Base-by-base conservation (phyloP, 2,329 filamentous ascomycete genomes). In the Sclerotinia sclerotiorum region DNA sequence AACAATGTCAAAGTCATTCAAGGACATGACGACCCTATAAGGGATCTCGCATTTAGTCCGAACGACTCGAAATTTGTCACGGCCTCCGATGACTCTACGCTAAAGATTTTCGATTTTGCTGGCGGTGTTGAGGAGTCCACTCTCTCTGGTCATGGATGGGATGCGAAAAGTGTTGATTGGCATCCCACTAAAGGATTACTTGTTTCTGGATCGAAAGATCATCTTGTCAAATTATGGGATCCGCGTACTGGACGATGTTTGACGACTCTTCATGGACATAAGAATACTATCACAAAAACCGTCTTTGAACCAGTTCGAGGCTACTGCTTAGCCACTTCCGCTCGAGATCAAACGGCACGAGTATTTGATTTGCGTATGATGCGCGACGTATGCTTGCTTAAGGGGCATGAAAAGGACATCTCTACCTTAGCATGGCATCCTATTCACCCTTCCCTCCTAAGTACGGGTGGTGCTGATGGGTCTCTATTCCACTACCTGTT, bases 331-430 rank as follows among this genome's bases (percentile, higher is more conserved):
- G 95, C 94, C 48, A 97, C 95, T 0, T 96, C 93, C 44, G 95
- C 94, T 55, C 87, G 95, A 77, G 95, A 99, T 76, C 92, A 97
- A 78, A 97, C 92, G 0, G 93, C 94, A 11, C 88, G 95, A 70
- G 88, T 99, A 57, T 98, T 98, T 76, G 95, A 99, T 78, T 84
- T 99, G 68, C 88, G 95, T 61, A 97, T 97, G 91, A 98, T 99
- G 95, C 91, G 95, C 71, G 95, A 99, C 78, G 94, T 98, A 68
- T 92, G 93, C 74, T 87, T 98, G 58, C 86, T 99, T 29, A 91
- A 94, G 74, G 95, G 95, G 10, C 94, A 98, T 77, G 94, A 98
- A 74, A 98, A 97, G 80, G 95, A 97, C 73, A 92, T 99, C 70
- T 94, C 93, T 17, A 96, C 93, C 0, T 81, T 99, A 63, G 85